Evolutionary conservation across 129 eudicot species (phyloP).

Genomic region (Apium graveolens): DNA sequence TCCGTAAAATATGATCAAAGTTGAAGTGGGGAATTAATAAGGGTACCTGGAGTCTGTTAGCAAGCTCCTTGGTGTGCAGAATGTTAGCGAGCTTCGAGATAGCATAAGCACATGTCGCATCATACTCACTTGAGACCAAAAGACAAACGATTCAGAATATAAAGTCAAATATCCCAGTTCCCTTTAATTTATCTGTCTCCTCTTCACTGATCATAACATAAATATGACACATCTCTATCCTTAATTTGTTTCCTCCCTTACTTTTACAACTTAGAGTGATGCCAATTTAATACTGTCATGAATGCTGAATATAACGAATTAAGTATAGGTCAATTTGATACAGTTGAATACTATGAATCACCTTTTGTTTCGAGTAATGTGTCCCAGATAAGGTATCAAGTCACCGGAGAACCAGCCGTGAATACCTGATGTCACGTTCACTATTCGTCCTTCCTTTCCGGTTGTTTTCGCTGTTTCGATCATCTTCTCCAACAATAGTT

Average conservation of each 20-base stretch:
- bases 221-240: not conserved
- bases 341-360: slow-evolving; percentile 8
- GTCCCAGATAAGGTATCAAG: slow-evolving; percentile 45
- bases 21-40: not conserved
- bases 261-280: not conserved
- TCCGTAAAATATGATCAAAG: too few species aligned
- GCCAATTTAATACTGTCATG: not conserved
- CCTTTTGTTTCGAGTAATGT: slow-evolving; percentile 63
- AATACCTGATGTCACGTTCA: slow-evolving; percentile 81
- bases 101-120: slow-evolving; percentile 98
- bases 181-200: not conserved
- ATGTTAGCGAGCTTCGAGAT: slow-evolving; percentile 97
- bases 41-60: slow-evolving; percentile 59
- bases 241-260: not conserved
- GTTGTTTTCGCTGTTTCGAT: slow-evolving; percentile 49
- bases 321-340: not conserved
- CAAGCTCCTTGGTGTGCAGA: slow-evolving; percentile 94
- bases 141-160: slow-evolving; percentile 15
- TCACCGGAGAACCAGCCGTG: slow-evolving; percentile 94
- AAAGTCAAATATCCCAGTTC: not conserved
- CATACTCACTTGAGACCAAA: slow-evolving; percentile 39
- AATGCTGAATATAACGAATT: not conserved
- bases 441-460: slow-evolving; percentile 80
- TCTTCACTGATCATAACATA: not conserved
- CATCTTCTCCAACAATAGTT: slow-evolving; percentile 69